phyloP scores from a whole-genome alignment of 2,329 filamentous ascomycete genomes.

The Hymenoscyphus linearis region DNA sequence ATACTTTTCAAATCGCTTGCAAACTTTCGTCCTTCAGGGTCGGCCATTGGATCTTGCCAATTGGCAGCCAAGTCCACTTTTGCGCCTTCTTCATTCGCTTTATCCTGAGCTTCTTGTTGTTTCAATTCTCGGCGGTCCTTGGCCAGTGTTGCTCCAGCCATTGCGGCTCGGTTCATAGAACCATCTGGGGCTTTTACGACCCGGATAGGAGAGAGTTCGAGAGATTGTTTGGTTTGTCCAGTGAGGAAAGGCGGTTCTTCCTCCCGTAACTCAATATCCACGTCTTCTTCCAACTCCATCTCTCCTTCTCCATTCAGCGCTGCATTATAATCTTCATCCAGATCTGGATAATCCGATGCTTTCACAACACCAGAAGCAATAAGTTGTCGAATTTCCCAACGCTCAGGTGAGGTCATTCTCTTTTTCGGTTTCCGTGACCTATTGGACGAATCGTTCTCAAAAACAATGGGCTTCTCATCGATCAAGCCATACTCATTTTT shows the following conservation, averaged over 20 bases:
- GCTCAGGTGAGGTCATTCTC: slow-evolving; percentile 89
- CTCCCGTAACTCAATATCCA: slow-evolving; percentile 94
- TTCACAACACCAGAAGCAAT: slow-evolving; percentile 94
- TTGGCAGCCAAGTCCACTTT: slow-evolving; percentile 82
- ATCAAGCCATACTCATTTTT: slow-evolving; percentile 52
- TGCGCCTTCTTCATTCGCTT: slow-evolving; percentile 64
- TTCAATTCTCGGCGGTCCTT: slow-evolving; percentile 86
- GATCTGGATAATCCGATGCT: slow-evolving; percentile 86
- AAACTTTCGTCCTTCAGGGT: slow-evolving; percentile 79
- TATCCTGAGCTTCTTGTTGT: slow-evolving; percentile 80
- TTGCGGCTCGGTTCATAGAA: slow-evolving; percentile 94
- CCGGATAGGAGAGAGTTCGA: slow-evolving; percentile 90
- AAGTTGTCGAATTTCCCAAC: slow-evolving; percentile 95
- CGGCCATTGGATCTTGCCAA: slow-evolving; percentile 96
- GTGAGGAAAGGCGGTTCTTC: slow-evolving; percentile 95
- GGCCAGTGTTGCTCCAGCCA: slow-evolving; percentile 82
- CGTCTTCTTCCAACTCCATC: slow-evolving; percentile 90
- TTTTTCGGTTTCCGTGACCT: slow-evolving; percentile 66
- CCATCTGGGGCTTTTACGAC: slow-evolving; percentile 97
- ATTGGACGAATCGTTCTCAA: slow-evolving; percentile 52
- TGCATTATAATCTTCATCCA: slow-evolving; percentile 89
- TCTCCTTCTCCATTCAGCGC: slow-evolving; percentile 80
- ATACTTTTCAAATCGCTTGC: slow-evolving; percentile 76
- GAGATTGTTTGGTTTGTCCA: slow-evolving; percentile 91
- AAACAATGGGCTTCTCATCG: slow-evolving; percentile 51